Conservation (phyloP, 2,329 filamentous ascomycete genomes). For the Neocucurbitaria cava region DNA sequence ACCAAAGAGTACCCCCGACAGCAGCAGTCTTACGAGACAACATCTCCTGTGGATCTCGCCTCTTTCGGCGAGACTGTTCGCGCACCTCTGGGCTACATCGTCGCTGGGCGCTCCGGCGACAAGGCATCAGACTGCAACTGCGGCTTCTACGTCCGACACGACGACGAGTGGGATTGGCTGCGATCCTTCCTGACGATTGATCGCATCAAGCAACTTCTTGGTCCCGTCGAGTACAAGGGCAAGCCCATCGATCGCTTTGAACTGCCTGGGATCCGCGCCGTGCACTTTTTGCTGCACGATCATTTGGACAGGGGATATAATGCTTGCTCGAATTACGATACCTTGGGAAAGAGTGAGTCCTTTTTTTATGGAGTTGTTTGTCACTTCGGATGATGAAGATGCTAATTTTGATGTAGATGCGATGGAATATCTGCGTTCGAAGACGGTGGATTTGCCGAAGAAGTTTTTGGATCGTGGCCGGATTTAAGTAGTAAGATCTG, state of each 20-base stretch:
- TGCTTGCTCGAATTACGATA: constrained; percentile 50
- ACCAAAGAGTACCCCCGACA: constrained; percentile 25
- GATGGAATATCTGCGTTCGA: constrained; percentile 28
- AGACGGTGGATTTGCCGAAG: constrained; percentile 24
- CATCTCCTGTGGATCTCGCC: constrained; percentile 9
- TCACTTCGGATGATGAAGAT: constrained; percentile 8
- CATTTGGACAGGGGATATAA: constrained; percentile 53
- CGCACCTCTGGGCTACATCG: constrained; percentile 47
- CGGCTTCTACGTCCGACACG: constrained; percentile 32
- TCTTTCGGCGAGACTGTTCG: constrained; percentile 25
- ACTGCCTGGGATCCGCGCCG: constrained; percentile 27
- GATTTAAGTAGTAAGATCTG: constrained; percentile 2
- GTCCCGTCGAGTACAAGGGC: constrained; percentile 24
- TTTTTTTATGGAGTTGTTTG: not conserved
- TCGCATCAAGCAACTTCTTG: constrained; percentile 27
- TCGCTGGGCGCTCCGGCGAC: constrained; percentile 35
- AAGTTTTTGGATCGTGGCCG: constrained; percentile 19
- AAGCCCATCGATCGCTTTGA: constrained; percentile 16
- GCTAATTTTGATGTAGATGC: constrained; percentile 13
- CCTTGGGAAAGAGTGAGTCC: constrained; percentile 47
- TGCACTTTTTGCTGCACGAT: constrained; percentile 53
- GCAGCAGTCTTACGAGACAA: constrained; percentile 42
- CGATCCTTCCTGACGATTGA: constrained; percentile 24
- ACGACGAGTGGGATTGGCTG: constrained; percentile 38
- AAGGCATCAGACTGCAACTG: constrained; percentile 32